Base-by-base conservation (phyloP, 352 stramenopile genomes). In the Pythium insidiosum region DNA sequence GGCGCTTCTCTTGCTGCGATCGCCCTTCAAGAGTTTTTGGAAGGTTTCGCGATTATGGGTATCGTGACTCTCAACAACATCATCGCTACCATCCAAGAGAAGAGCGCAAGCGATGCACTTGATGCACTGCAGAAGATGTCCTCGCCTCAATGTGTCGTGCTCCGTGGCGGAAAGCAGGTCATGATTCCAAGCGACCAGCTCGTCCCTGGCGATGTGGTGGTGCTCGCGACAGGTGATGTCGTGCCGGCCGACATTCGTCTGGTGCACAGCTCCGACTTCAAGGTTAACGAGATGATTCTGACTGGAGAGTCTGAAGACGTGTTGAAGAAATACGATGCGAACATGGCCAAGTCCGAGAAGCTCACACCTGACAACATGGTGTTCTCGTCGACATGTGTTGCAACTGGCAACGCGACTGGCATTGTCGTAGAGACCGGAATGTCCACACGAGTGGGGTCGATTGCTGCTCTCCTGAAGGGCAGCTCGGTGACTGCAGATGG, bases 211-310 rank as follows among this genome's bases (percentile, higher is more conserved):
- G 76, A 87, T 35, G 68, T 93, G 18, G 79, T 97, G 28, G 62
- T 88, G 19, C 68, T 97, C 1, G 69, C 71, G 16, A 94, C 84
- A 15, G 94, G 91, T n/a, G 94, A 97, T 53, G 92, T 96, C 47
- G 83, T 98, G 24, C 86, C 89, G 1, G 73, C 84, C 1, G 94
- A 98, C 56, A 84, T 94, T 18, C 60, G 89, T n/a, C 70, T 98
- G 5, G 63, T 94, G 9, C 68, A 81, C 42, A 94, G 86, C 50
- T 73, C 78, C 0, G 63, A 85, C 42, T 74, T 88, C 26, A 81
- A 89, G 50, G 73, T 97, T 5, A 95, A 98, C 58, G 90, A 98
- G 71, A 96, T 89, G 52, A 95, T 85, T 47, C 68, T 98, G 5
- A 98, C 94, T 6, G 94, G 94, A 33, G 94, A 98, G 56, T 86